These are phyloP conservation scores for Gossypium gossypioides DNA, from an alignment of 441 rosid genomes.

Conservation along the genomic window DNA sequence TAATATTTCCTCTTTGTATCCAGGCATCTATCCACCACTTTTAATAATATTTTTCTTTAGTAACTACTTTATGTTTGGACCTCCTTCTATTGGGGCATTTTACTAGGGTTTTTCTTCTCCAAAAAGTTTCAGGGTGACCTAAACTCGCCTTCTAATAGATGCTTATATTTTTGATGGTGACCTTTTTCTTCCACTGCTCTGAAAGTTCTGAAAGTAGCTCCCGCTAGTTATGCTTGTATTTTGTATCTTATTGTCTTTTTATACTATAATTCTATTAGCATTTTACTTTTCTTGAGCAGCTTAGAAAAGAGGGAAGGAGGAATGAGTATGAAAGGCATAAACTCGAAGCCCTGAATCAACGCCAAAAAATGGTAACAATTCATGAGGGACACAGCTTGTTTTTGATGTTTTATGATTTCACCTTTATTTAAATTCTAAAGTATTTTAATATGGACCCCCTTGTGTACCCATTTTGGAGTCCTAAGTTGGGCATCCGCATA, in stretches of 20 bases:
- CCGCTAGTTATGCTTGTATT: background rate
- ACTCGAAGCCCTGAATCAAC: slow-evolving; percentile 52
- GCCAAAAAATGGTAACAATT: slow-evolving; percentile 46
- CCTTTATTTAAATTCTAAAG: background rate
- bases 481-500: background rate
- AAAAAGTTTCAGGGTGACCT: background rate
- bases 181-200: background rate
- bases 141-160: background rate
- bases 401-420: background rate
- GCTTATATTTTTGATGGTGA: background rate
- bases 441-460: background rate
- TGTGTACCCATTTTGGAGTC: background rate
- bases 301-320: slow-evolving; percentile 61
- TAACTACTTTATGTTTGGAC: background rate
- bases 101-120: background rate
- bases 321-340: slow-evolving; percentile 58
- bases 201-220: background rate
- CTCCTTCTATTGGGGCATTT: background rate
- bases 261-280: background rate
- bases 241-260: background rate
- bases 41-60: background rate
- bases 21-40: background rate
- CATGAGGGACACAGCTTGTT: background rate
- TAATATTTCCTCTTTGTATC: background rate
- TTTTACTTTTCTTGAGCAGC: slow-evolving; percentile 28